phyloP scores from a whole-genome alignment of 768 basidiomycete genomes.

The Leccinum incarnatum region DNA sequence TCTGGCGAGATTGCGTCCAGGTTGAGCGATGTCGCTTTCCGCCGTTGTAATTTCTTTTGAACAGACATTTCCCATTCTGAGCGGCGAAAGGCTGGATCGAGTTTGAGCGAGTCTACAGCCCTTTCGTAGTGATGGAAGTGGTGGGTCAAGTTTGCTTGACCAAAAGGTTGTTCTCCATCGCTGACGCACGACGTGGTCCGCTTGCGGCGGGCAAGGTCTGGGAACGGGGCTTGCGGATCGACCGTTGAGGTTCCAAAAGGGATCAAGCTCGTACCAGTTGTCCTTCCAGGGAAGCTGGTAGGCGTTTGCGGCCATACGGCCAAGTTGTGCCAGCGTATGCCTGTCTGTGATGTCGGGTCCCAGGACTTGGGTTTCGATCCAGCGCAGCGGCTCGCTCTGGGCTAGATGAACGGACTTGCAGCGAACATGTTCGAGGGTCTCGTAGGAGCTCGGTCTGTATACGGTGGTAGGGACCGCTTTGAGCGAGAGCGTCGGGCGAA shows the following conservation, averaged over 20 bases:
- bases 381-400: constrained; percentile 55
- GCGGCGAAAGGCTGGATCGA: constrained; percentile 57
- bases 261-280: constrained; percentile 82
- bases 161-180: constrained; percentile 45
- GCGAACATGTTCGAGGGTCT: constrained; percentile 51
- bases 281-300: constrained; percentile 69
- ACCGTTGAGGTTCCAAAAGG: constrained; percentile 58
- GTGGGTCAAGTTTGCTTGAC: constrained; percentile 59
- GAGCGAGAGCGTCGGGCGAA: constrained; percentile 29
- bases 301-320: constrained; percentile 86
- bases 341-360: constrained; percentile 79
- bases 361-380: constrained; percentile 64
- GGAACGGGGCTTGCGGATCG: constrained; percentile 45
- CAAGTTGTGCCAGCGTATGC: constrained; percentile 79
- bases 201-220: constrained; percentile 52
- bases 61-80: constrained; percentile 60
- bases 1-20: constrained; percentile 24
- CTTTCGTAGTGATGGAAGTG: constrained; percentile 77
- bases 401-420: constrained; percentile 46
- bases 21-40: constrained; percentile 46
- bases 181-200: constrained; percentile 51
- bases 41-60: constrained; percentile 50
- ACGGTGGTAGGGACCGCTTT: constrained; percentile 50
- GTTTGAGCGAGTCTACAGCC: constrained; percentile 63
- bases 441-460: constrained; percentile 55